Percentiles rank a stretch among this genome's conserved stretches.
Evolutionary conservation across 2,329 filamentous ascomycete genomes (phyloP).

Genomic region (Exophiala phaeomuriformis): DNA sequence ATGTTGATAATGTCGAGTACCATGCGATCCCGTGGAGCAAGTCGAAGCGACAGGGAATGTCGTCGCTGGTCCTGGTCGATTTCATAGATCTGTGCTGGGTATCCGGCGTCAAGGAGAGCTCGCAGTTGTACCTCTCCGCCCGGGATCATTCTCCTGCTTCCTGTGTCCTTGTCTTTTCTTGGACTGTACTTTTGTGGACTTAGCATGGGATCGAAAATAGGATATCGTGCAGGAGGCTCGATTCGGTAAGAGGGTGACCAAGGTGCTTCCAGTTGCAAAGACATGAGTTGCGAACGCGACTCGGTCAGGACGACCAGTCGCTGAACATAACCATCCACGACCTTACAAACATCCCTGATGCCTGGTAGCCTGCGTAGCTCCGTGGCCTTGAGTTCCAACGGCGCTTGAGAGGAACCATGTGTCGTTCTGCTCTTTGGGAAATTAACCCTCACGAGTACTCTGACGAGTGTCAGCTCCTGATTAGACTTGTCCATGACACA

Average conservation of each 20-base stretch:
- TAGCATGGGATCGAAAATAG: constrained; percentile 53
- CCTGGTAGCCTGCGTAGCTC: constrained; percentile 55
- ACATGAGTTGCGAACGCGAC: constrained; percentile 54
- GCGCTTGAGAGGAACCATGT: constrained; percentile 1
- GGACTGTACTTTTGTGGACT: constrained; percentile 45
- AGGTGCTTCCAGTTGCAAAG: constrained; percentile 65
- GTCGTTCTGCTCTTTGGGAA: constrained; percentile 3
- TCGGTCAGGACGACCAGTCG: constrained; percentile 65
- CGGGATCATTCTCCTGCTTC: constrained; percentile 17
- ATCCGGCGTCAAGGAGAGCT: constrained; percentile 12
- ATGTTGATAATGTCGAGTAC: constrained; percentile 55
- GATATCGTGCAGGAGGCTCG: constrained; percentile 52
- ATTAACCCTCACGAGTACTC: constrained; percentile 49
- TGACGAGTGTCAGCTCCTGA: constrained; percentile 60
- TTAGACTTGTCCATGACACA: constrained; percentile 64
- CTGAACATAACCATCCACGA: constrained; percentile 59
- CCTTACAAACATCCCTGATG: constrained; percentile 65
- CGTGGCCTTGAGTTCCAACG: constrained; percentile 30
- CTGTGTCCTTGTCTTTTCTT: constrained; percentile 18
- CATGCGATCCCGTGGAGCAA: constrained; percentile 58
- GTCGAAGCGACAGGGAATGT: constrained; percentile 61
- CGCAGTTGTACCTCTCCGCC: constrained; percentile 11
- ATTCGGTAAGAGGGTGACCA: constrained; percentile 66
- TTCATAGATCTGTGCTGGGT: constrained; percentile 21
- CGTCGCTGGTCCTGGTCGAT: constrained; percentile 14